Conservation (phyloP, 192 early-diverging fungal species). For the Coemansia biformis region DNA sequence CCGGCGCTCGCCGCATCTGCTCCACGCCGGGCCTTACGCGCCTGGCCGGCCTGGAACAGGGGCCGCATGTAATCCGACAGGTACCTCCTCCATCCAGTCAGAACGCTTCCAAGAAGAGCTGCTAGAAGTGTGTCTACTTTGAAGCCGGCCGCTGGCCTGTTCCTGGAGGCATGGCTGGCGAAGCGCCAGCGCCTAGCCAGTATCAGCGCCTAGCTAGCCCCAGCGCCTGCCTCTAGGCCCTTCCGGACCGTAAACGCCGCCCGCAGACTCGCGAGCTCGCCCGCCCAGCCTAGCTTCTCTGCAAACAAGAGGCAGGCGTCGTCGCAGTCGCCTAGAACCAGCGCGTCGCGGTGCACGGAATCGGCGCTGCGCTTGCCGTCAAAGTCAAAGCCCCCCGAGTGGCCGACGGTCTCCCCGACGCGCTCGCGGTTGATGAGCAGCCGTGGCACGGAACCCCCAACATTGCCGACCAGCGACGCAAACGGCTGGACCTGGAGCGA, state of each 20-base stretch:
- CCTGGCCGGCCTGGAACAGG: too few species aligned
- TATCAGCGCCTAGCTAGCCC: too few species aligned
- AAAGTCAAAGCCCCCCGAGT: constrained; percentile 71
- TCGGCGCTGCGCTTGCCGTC: constrained; percentile 54
- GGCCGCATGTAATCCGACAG: too few species aligned
- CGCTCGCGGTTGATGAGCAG: constrained; percentile 86
- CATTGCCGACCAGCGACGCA: constrained; percentile 65
- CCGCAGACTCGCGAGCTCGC: constrained; percentile 27
- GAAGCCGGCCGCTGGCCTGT: too few species aligned
- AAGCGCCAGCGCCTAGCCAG: too few species aligned
- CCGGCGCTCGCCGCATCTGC: too few species aligned
- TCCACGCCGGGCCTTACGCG: too few species aligned
- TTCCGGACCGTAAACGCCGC: constrained; percentile 7
- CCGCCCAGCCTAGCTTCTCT: constrained; percentile 67
- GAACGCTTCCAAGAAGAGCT: too few species aligned
- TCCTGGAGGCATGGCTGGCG: too few species aligned
- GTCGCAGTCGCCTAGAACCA: constrained; percentile 81
- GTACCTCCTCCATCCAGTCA: too few species aligned
- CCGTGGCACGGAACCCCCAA: constrained; percentile 63
- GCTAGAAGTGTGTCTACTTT: neutral
- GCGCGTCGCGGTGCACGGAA: constrained; percentile 63
- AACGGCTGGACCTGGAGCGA: constrained; percentile 89
- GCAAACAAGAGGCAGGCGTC: constrained; percentile 66
- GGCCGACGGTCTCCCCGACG: constrained; percentile 58
- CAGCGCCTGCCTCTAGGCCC: too few species aligned